Conservation (phyloP, 257 asterid genomes). For the Petunia secreta region DNA sequence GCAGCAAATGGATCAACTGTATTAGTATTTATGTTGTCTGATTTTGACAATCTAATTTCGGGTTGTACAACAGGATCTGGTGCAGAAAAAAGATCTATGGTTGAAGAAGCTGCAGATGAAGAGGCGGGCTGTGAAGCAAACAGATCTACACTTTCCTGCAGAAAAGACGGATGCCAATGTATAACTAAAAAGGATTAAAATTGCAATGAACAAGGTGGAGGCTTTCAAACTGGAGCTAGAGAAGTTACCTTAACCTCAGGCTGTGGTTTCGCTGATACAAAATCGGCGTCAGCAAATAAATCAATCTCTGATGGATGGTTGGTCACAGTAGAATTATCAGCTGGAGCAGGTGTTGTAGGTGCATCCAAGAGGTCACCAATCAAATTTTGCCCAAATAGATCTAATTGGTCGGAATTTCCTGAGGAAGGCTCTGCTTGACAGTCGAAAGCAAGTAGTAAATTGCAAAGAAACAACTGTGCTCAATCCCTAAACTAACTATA, state of each 20-base stretch:
- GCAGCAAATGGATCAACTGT: conserved; percentile 76
- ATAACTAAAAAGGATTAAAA: not conserved
- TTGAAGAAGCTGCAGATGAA: conserved; percentile 36
- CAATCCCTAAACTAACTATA: conserved; percentile 8
- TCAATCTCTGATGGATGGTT: conserved; percentile 65
- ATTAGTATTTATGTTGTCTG: conserved; percentile 42
- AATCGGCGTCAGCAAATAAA: conserved; percentile 84
- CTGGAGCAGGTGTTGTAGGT: conserved; percentile 45
- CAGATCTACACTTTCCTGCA: conserved; percentile 66
- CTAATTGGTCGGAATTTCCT: conserved; percentile 67
- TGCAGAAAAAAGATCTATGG: conserved; percentile 69
- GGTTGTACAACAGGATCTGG: conserved; percentile 57
- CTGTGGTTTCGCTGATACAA: conserved; percentile 70
- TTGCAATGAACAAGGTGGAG: not conserved
- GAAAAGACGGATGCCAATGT: conserved; percentile 3
- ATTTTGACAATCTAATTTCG: conserved; percentile 39
- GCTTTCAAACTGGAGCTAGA: conserved; percentile 51
- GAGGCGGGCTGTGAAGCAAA: conserved; percentile 62
- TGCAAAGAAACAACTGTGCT: not conserved
- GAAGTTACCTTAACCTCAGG: conserved; percentile 45
- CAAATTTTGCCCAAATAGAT: conserved; percentile 77
- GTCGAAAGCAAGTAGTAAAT: not conserved
- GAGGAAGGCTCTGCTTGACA: conserved; percentile 61
- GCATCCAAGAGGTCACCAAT: conserved; percentile 74
- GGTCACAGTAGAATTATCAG: conserved; percentile 47